Conservation (phyloP, 2,329 filamentous ascomycete genomes). For the Orbilia ellipsospora region DNA sequence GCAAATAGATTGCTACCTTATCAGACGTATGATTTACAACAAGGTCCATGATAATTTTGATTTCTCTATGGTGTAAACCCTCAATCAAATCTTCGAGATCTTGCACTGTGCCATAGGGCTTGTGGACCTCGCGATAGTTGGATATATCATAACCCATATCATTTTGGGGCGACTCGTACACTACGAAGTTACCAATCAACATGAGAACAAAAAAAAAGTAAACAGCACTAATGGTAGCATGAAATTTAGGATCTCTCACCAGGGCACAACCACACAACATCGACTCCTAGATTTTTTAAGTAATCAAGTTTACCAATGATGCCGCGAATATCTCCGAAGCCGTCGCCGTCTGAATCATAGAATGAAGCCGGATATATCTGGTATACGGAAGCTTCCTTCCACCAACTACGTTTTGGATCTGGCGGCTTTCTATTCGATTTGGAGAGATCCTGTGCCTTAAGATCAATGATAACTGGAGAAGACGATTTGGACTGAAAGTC, state of each 20-base stretch:
- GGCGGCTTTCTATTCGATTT: too few species aligned
- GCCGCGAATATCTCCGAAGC: slow-evolving; percentile 69
- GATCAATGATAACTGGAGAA: too few species aligned
- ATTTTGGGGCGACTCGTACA: slow-evolving; percentile 72
- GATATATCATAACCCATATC: slow-evolving; percentile 75
- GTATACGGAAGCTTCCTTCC: slow-evolving; percentile 72
- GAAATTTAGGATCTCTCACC: too few species aligned
- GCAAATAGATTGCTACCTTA: too few species aligned
- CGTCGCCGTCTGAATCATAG: slow-evolving; percentile 70
- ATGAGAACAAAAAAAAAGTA: too few species aligned
- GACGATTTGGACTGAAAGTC: too few species aligned
- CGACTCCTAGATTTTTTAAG: slow-evolving; percentile 70
- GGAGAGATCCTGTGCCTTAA: too few species aligned
- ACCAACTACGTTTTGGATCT: too few species aligned
- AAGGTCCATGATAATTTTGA: slow-evolving; percentile 78
- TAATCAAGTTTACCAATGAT: slow-evolving; percentile 71
- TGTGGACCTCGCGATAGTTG: slow-evolving; percentile 74
- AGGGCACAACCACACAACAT: slow-evolving; percentile 76
- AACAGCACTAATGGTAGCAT: too few species aligned
- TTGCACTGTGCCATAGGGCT: slow-evolving; percentile 74
- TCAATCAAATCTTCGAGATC: slow-evolving; percentile 74
- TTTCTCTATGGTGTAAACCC: slow-evolving; percentile 71
- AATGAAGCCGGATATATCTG: slow-evolving; percentile 74
- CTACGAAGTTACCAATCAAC: too few species aligned
- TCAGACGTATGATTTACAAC: slow-evolving; percentile 84